phyloP scores from a whole-genome alignment of 805 yeast species.

The Ogataea saltuana region DNA sequence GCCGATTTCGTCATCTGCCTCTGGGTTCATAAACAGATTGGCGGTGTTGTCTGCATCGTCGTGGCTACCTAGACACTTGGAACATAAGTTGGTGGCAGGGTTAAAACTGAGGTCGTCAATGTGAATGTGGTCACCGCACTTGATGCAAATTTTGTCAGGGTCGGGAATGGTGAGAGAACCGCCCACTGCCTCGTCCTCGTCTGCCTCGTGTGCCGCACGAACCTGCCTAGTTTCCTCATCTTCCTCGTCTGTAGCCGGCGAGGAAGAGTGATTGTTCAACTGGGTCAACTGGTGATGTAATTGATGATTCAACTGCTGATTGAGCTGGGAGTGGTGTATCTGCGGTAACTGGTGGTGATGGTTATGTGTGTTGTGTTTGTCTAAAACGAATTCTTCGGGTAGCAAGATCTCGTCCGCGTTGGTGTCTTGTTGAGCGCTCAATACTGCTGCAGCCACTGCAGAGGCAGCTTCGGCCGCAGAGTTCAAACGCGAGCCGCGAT shows the following conservation, averaged over 20 bases:
- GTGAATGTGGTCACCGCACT: conserved; percentile 30
- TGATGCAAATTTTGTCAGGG: conserved; percentile 30
- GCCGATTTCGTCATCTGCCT: conserved; percentile 22
- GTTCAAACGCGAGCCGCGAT: too few relatives aligned
- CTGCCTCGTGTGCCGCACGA: conserved; percentile 5
- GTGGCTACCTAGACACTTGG: conserved; percentile 26
- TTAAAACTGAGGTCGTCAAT: conserved; percentile 31
- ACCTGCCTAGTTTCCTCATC: conserved; percentile 1
- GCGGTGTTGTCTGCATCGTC: conserved; percentile 21
- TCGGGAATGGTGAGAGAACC: conserved; percentile 29
- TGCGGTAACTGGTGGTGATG: conserved; percentile 19
- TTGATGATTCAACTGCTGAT: conserved; percentile 35
- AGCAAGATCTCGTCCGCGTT: conserved; percentile 17
- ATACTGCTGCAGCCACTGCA: conserved; percentile 24
- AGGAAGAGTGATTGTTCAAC: conserved; percentile 11
- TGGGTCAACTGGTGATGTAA: conserved; percentile 22
- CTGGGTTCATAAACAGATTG: conserved; percentile 29
- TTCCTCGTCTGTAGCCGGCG: conserved; percentile 20
- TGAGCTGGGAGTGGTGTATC: conserved; percentile 33
- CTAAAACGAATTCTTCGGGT: conserved; percentile 12
- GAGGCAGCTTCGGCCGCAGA: conserved; percentile 15
- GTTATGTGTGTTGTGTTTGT: conserved; percentile 8
- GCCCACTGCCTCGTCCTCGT: conserved; percentile 23
- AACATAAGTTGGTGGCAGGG: conserved; percentile 31
- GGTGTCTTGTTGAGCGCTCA: conserved; percentile 17